These are phyloP conservation scores for Hypoxylon sp. DNA, from an alignment of 2,329 filamentous ascomycete species.

Conservation along the genomic window DNA sequence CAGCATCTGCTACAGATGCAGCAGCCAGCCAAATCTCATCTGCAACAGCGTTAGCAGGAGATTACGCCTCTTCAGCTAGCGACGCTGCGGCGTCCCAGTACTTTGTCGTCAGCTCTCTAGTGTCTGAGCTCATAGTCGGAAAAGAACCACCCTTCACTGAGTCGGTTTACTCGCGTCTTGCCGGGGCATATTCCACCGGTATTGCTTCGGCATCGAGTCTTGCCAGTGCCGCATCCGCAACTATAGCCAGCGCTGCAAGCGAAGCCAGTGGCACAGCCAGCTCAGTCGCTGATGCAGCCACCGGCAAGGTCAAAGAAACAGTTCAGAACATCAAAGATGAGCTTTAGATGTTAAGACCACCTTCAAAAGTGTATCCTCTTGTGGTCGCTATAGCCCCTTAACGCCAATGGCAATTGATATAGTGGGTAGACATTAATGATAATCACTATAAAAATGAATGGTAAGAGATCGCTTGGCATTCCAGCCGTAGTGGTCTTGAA, in stretches of 20 bases:
- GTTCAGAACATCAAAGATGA: constrained; percentile 48
- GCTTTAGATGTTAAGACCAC: constrained; percentile 33
- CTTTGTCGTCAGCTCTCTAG: constrained; percentile 76
- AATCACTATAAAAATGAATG: constrained; percentile 17
- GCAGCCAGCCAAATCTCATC: constrained; percentile 47
- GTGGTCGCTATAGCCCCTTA: not conserved
- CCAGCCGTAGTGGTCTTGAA: constrained; percentile 1
- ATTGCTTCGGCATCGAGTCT: constrained; percentile 67
- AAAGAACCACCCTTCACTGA: constrained; percentile 87
- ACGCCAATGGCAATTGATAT: not conserved
- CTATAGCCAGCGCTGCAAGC: constrained; percentile 49
- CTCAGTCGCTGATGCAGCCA: constrained; percentile 44
- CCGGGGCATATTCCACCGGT: constrained; percentile 79
- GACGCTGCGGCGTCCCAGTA: constrained; percentile 75
- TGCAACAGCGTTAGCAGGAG: constrained; percentile 59
- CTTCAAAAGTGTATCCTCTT: not conserved
- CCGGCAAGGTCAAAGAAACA: constrained; percentile 50
- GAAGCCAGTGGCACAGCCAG: constrained; percentile 47
- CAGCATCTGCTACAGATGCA: constrained; percentile 56
- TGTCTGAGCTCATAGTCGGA: constrained; percentile 82
- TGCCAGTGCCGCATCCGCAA: constrained; percentile 56
- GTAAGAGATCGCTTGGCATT: constrained; percentile 10
- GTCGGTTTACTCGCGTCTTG: constrained; percentile 80
- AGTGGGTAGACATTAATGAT: constrained; percentile 18
- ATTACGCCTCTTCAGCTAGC: constrained; percentile 74